Conservation (phyloP, 768 basidiomycete species). For the Suillus hirtellus region DNA sequence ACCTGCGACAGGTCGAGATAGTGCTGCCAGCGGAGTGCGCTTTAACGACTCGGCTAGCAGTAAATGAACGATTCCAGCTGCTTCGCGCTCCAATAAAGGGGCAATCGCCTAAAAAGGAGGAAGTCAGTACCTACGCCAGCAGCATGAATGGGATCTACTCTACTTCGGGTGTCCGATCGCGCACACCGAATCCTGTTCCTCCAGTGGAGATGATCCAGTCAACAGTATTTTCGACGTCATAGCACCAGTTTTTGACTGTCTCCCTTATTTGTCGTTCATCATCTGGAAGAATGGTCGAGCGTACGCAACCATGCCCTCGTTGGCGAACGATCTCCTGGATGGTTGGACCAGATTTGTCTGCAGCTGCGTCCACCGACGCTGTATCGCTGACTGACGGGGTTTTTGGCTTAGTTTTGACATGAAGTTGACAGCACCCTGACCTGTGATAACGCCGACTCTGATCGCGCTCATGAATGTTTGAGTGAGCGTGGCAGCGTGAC, state of each 20-base stretch:
- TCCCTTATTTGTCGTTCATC: slow-evolving; percentile 52
- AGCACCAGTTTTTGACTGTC: slow-evolving; percentile 47
- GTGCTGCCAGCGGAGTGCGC: slow-evolving; percentile 76
- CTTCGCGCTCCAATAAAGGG: slow-evolving; percentile 64
- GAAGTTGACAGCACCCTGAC: slow-evolving; percentile 12
- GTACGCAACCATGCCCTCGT: slow-evolving; percentile 38
- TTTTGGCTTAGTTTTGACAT: not conserved
- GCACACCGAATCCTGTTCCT: slow-evolving; percentile 82
- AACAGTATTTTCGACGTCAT: slow-evolving; percentile 37
- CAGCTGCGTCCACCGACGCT: slow-evolving; percentile 45
- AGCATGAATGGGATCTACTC: slow-evolving; percentile 38
- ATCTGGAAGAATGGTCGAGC: slow-evolving; percentile 62
- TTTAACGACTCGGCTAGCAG: slow-evolving; percentile 66
- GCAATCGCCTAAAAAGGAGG: slow-evolving; percentile 49
- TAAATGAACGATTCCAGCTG: slow-evolving; percentile 74
- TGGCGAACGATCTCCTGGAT: slow-evolving; percentile 51
- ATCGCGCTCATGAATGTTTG: slow-evolving; percentile 23
- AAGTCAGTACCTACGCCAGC: not conserved
- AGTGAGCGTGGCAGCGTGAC: no score
- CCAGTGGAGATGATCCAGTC: slow-evolving; percentile 84
- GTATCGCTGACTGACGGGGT: slow-evolving; percentile 67
- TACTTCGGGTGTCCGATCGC: slow-evolving; percentile 87
- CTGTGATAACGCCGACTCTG: slow-evolving; percentile 30
- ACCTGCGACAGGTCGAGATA: slow-evolving; percentile 83
- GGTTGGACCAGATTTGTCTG: slow-evolving; percentile 67